phyloP scores from a whole-genome alignment of 495 filamentous ascomycete species.

The Pseudoneurospora amorphoporcata region DNA sequence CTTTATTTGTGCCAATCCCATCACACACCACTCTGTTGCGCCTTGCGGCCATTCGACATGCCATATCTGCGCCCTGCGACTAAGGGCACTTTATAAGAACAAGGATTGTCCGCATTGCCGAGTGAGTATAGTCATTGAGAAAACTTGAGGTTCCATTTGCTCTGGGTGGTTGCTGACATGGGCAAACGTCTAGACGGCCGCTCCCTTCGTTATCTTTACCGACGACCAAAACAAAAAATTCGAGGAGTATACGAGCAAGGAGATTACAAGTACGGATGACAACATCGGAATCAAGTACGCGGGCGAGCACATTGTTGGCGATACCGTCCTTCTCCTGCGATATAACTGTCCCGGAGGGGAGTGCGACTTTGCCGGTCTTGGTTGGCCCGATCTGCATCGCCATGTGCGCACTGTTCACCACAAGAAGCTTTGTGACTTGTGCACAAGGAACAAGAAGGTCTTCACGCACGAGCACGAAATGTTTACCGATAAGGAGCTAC shows the following conservation, averaged over 20 bases:
- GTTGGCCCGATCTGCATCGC: slow-evolving; percentile 86
- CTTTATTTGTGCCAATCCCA: slow-evolving; percentile 89
- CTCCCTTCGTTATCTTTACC: slow-evolving; percentile 83
- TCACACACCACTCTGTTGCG: slow-evolving; percentile 73
- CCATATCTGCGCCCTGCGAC: slow-evolving; percentile 83
- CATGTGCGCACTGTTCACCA: slow-evolving; percentile 76
- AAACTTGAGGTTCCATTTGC: not conserved
- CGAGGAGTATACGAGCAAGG: slow-evolving; percentile 62
- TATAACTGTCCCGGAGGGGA: slow-evolving; percentile 86
- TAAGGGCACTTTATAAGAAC: slow-evolving; percentile 89
- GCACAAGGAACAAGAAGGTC: slow-evolving; percentile 90
- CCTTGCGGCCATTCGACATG: slow-evolving; percentile 94
- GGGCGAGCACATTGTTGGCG: slow-evolving; percentile 73
- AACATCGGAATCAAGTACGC: slow-evolving; percentile 87
- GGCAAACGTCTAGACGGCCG: slow-evolving; percentile 47
- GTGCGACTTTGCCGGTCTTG: slow-evolving; percentile 84
- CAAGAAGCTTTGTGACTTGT: slow-evolving; percentile 91
- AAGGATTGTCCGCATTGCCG: slow-evolving; percentile 92
- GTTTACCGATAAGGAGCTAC: slow-evolving; percentile 72
- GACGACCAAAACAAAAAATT: slow-evolving; percentile 70
- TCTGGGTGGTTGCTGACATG: slow-evolving; percentile 1
- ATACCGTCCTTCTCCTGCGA: slow-evolving; percentile 74
- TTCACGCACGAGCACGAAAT: slow-evolving; percentile 97
- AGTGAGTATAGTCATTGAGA: slow-evolving; percentile 38
- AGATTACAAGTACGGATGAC: slow-evolving; percentile 66